Evolutionary conservation across 2,329 filamentous ascomycete species (phyloP).

Genomic region (Pseudocercospora musae): DNA sequence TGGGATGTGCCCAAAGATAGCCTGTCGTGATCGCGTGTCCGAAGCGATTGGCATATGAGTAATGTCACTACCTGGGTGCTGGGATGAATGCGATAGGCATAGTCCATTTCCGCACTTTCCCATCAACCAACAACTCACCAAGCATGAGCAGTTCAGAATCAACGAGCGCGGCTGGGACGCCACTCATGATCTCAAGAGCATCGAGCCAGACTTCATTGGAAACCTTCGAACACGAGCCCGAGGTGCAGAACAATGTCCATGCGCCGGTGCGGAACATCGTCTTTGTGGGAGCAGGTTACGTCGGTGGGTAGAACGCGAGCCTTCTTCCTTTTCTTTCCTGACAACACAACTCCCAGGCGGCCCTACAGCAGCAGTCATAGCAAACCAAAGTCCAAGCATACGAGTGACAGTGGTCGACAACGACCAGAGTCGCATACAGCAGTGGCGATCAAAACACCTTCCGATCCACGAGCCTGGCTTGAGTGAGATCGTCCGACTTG

Average conservation of each 20-base stretch:
- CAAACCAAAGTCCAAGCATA: slow-evolving; percentile 66
- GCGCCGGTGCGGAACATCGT: slow-evolving; percentile 6
- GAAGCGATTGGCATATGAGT: background rate
- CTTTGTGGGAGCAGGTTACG: slow-evolving; percentile 10
- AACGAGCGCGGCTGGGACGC: slow-evolving; percentile 3
- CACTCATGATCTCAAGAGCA: slow-evolving; percentile 1
- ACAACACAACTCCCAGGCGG: slow-evolving; percentile 48
- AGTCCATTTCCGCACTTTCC: background rate
- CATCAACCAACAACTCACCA: background rate
- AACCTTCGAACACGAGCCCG: background rate
- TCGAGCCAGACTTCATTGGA: slow-evolving; percentile 8
- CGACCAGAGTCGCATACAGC: slow-evolving; percentile 60
- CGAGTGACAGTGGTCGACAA: slow-evolving; percentile 72
- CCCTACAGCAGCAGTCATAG: slow-evolving; percentile 70
- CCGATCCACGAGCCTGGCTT: slow-evolving; percentile 75
- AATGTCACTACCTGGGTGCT: background rate
- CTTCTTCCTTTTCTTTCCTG: background rate
- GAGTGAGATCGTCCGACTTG: slow-evolving; percentile 61
- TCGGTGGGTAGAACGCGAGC: background rate
- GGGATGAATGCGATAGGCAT: background rate
- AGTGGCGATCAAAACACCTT: slow-evolving; percentile 69
- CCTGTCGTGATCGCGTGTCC: background rate
- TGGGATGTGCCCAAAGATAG: background rate
- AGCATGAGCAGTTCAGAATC: slow-evolving; percentile 9
- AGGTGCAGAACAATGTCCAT: background rate